phyloP scores from a whole-genome alignment of 2,329 filamentous ascomycete species.

The Xylaria hypoxylon region DNA sequence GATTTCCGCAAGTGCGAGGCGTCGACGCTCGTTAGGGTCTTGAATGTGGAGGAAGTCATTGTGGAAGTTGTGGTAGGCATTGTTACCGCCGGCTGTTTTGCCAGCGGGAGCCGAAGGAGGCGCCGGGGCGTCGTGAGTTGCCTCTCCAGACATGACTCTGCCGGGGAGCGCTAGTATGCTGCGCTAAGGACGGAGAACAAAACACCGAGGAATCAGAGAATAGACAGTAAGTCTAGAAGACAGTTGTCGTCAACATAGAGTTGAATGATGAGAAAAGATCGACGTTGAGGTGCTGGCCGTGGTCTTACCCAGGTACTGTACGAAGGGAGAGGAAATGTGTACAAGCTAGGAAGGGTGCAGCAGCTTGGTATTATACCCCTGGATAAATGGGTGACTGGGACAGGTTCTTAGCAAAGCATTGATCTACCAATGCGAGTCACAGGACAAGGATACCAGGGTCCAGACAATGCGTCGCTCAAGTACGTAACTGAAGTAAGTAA shows the following conservation, averaged over 20 bases:
- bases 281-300: background rate
- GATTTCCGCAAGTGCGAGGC: slow-evolving; percentile 83
- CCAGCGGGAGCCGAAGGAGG: slow-evolving; percentile 34
- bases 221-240: background rate
- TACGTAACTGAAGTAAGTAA: slow-evolving; percentile 13
- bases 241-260: slow-evolving; percentile 11
- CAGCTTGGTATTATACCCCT: slow-evolving; percentile 33
- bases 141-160: slow-evolving; percentile 42
- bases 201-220: slow-evolving; percentile 5
- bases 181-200: background rate
- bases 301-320: slow-evolving; percentile 9
- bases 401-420: slow-evolving; percentile 22
- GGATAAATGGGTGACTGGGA: background rate
- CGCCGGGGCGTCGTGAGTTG: slow-evolving; percentile 25
- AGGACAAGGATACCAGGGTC: slow-evolving; percentile 7
- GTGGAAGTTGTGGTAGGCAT: slow-evolving; percentile 81
- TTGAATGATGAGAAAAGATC: slow-evolving; percentile 1
- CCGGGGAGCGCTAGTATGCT: background rate
- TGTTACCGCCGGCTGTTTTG: slow-evolving; percentile 73
- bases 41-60: slow-evolving; percentile 74
- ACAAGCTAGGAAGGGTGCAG: slow-evolving; percentile 23
- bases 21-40: slow-evolving; percentile 81
- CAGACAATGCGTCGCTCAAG: slow-evolving; percentile 6
- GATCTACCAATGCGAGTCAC: slow-evolving; percentile 4
- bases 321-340: slow-evolving; percentile 11